A percentile compares a stretch with the other conserved stretches of the same genome.
Conservation (phyloP, 345 rosid genomes). For the Limnanthes douglasii region DNA sequence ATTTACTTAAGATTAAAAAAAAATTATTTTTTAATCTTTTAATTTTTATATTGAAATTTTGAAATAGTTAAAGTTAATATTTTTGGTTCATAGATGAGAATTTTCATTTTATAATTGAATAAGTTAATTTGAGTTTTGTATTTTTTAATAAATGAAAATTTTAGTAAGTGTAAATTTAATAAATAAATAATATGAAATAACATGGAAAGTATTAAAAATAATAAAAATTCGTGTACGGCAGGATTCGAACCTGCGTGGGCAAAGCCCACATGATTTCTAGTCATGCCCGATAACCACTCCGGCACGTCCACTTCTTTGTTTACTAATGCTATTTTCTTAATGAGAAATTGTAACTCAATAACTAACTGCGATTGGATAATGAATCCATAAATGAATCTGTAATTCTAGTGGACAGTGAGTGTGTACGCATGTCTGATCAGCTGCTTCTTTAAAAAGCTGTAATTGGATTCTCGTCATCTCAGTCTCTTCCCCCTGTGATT, state of each 20-base stretch:
- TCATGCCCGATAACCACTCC: constrained; percentile 41
- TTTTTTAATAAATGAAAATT: background rate
- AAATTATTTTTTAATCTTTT: too few species aligned
- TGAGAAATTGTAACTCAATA: too few species aligned
- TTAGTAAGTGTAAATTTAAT: too few species aligned
- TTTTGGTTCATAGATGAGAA: too few species aligned
- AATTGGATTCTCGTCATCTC: constrained; percentile 1
- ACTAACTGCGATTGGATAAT: too few species aligned
- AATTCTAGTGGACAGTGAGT: too few species aligned
- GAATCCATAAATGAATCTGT: too few species aligned
- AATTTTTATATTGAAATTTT: too few species aligned
- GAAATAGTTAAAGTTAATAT: too few species aligned
- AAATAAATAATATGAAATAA: too few species aligned
- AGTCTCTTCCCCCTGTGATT: background rate
- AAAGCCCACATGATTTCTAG: constrained; percentile 83
- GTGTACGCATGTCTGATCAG: constrained; percentile 1
- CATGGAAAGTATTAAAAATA: too few species aligned
- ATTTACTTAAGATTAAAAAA: too few species aligned
- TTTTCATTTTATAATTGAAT: background rate
- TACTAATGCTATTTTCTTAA: background rate
- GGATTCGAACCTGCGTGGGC: constrained; percentile 93
- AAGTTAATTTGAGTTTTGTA: background rate
- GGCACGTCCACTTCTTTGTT: background rate
- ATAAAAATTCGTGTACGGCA: constrained; percentile 86
- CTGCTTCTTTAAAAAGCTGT: background rate